Percentiles rank a stretch among this genome's conserved stretches.
Conservation (phyloP, 225 moss, liverwort and hornwort species). For the Polytrichum formosum region DNA sequence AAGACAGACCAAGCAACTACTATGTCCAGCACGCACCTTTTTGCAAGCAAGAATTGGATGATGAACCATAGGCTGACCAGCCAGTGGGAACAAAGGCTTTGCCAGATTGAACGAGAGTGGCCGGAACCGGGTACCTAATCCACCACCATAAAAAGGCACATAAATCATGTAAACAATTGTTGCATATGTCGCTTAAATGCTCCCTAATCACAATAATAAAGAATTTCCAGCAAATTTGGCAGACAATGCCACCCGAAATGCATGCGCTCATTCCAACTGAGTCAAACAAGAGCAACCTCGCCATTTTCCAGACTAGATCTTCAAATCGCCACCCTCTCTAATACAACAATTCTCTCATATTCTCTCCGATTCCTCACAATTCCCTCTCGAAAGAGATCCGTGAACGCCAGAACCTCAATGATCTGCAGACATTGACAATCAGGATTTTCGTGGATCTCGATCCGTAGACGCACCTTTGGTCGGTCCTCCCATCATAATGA, state of each 20-base stretch:
- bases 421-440: too few species aligned
- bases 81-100: conserved; percentile 93
- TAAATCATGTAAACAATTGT: conserved; percentile 11
- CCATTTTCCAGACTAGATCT: not conserved
- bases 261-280: too few species aligned
- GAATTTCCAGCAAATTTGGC: too few species aligned
- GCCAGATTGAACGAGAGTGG: conserved; percentile 96
- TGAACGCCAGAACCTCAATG: too few species aligned
- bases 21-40: conserved; percentile 41
- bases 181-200: too few species aligned
- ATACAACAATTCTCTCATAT: not conserved
- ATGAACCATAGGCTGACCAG: conserved; percentile 97
- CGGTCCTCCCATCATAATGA: conserved; percentile 95
- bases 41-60: conserved; percentile 98
- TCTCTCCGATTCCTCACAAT: not conserved
- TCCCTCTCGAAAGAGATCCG: not conserved
- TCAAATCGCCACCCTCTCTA: not conserved
- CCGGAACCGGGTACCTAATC: conserved; percentile 89
- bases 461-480: conserved; percentile 72
- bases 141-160: conserved; percentile 19
- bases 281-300: too few species aligned
- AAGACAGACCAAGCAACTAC: too few species aligned
- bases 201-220: too few species aligned
- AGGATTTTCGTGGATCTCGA: conserved; percentile 12
- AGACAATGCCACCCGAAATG: too few species aligned